Percentiles rank a stretch among this genome's conserved stretches.
Evolutionary conservation across 805 yeast genomes (phyloP).

Genomic region (Torulaspora franciscae): DNA sequence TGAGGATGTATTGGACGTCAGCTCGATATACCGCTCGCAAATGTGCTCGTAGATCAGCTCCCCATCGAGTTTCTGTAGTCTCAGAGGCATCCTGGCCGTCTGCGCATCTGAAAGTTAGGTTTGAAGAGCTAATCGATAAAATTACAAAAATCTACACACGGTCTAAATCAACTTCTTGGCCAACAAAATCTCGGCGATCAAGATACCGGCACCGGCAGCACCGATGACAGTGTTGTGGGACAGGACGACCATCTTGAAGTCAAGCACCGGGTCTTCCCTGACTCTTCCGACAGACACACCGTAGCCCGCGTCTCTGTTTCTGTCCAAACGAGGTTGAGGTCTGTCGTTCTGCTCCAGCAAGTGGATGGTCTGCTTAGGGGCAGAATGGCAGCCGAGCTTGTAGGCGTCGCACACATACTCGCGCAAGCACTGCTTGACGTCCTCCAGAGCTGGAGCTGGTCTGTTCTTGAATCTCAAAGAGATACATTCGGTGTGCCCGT

Average conservation of each 20-base stretch:
- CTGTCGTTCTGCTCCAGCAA: constrained; percentile 87
- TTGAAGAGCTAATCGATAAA: background rate
- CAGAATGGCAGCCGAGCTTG: constrained; percentile 76
- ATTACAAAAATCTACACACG: background rate
- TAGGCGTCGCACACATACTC: constrained; percentile 82
- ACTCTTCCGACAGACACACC: constrained; percentile 94
- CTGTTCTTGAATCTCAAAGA: constrained; percentile 74
- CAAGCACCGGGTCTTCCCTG: constrained; percentile 89
- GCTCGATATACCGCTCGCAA: constrained; percentile 29
- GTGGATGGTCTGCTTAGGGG: constrained; percentile 89
- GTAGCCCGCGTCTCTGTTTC: constrained; percentile 90
- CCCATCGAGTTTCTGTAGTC: constrained; percentile 12
- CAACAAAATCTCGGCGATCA: constrained; percentile 84
- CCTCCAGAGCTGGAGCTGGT: constrained; percentile 81
- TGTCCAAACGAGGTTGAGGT: constrained; percentile 96
- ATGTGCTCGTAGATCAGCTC: constrained; percentile 31
- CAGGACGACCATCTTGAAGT: constrained; percentile 92
- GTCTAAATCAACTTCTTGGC: constrained; percentile 67
- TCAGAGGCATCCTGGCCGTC: background rate
- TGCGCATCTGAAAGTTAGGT: background rate
- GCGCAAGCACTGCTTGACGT: constrained; percentile 63
- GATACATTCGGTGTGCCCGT: constrained; percentile 96
- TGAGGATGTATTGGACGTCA: constrained; percentile 18
- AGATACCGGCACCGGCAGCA: constrained; percentile 97
- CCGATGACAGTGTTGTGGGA: constrained; percentile 97